These are phyloP conservation scores for Globisporangium rhizosaccharum DNA, from an alignment of 352 stramenopile genomes.

Conservation along the genomic window DNA sequence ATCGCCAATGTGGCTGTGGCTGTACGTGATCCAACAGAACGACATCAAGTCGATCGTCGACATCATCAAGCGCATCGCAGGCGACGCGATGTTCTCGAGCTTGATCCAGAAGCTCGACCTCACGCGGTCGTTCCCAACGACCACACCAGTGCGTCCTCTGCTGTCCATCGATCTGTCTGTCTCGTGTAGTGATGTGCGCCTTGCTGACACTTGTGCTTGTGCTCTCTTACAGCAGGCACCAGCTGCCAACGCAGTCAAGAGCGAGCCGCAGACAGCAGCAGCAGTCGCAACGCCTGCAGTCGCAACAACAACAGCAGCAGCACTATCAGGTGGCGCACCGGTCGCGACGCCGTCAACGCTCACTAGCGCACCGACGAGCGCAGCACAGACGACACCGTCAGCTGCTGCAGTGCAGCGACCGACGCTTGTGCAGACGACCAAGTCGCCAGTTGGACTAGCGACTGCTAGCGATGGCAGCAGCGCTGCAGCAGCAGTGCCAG, in stretches of 20 bases:
- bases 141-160: not conserved
- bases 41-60: conserved; percentile 86
- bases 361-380: not conserved
- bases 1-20: not conserved
- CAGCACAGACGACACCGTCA: not conserved
- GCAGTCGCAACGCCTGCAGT: not conserved
- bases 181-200: not conserved
- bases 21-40: conserved; percentile 29
- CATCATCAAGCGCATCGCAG: conserved; percentile 82
- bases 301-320: conserved; percentile 3
- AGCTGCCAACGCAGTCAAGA: conserved; percentile 18
- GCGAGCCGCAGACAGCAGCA: conserved; percentile 6
- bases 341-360: not conserved
- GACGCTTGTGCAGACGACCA: conserved; percentile 9
- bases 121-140: conserved; percentile 46
- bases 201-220: not conserved
- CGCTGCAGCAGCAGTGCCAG: not conserved
- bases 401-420: conserved; percentile 19
- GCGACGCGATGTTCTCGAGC: conserved; percentile 73
- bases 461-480: not conserved
- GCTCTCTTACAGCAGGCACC: not conserved
- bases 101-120: conserved; percentile 84
- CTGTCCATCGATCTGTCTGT: not conserved
- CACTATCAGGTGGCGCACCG: not conserved
- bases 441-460: not conserved